A percentile compares a stretch with the other conserved stretches of the same genome.
These are phyloP conservation scores for Suillus weaverae DNA, from an alignment of 768 basidiomycete genomes.

Conservation along the genomic window DNA sequence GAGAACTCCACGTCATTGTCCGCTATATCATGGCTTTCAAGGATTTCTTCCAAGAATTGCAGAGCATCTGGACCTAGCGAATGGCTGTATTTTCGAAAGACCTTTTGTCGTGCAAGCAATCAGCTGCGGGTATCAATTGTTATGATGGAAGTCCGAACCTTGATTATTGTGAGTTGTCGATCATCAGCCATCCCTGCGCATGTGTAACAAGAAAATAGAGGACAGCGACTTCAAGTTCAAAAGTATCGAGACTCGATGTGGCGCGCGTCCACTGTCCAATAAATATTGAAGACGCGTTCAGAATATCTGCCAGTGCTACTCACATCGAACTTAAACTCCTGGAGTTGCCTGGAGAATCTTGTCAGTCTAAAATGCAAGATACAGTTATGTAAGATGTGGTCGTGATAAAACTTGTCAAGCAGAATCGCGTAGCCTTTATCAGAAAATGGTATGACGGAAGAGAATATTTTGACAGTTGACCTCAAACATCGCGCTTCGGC, in stretches of 20 bases:
- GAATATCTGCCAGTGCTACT: background rate
- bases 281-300: background rate
- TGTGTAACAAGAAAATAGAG: background rate
- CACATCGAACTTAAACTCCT: background rate
- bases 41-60: constrained; percentile 67
- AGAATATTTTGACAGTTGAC: background rate
- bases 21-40: constrained; percentile 68
- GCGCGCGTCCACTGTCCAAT: background rate
- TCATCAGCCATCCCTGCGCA: constrained; percentile 34
- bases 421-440: background rate
- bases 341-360: background rate
- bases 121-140: background rate
- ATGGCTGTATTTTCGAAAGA: constrained; percentile 87
- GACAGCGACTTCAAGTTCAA: background rate
- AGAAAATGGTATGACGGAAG: background rate
- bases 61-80: constrained; percentile 81
- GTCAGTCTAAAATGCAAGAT: background rate
- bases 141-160: constrained; percentile 29
- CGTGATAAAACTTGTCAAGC: background rate
- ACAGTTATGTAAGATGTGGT: background rate
- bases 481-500: background rate
- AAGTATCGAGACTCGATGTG: background rate
- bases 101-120: constrained; percentile 39
- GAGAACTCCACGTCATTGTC: constrained; percentile 72
- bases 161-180: constrained; percentile 45